Percentiles rank a stretch among this genome's conserved stretches.
These are phyloP conservation scores for Agapanthus africanus DNA, from an alignment of 106 monocot species.

Conservation along the genomic window DNA sequence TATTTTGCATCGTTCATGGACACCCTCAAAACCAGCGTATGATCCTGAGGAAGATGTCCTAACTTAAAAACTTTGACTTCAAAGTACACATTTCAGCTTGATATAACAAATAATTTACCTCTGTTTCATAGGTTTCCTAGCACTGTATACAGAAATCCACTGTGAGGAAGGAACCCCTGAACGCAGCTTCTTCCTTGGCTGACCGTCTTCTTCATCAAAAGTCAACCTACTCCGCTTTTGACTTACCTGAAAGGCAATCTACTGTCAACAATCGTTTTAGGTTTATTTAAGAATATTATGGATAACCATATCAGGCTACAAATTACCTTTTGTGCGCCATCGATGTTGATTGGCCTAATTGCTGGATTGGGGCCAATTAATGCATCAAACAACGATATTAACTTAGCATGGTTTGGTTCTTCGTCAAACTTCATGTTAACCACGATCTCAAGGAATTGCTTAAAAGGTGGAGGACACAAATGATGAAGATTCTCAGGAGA, in stretches of 20 bases:
- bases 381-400: constrained; percentile 63
- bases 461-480: constrained; percentile 69
- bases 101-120: constrained; percentile 26
- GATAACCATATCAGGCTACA: neutral
- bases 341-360: constrained; percentile 60
- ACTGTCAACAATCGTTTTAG: neutral
- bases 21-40: too few relatives aligned
- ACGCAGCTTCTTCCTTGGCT: constrained; percentile 62
- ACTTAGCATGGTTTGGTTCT: constrained; percentile 72
- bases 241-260: constrained; percentile 58
- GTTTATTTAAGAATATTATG: neutral
- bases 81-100: too few relatives aligned
- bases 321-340: constrained; percentile 72
- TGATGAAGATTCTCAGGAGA: constrained; percentile 61
- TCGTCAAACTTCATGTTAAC: constrained; percentile 84
- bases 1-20: too few relatives aligned
- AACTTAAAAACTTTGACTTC: too few relatives aligned
- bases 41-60: too few relatives aligned
- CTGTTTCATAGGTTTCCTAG: constrained; percentile 78
- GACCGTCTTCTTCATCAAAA: constrained; percentile 65
- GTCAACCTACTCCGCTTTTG: constrained; percentile 69
- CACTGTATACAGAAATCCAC: constrained; percentile 90
- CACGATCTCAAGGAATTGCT: constrained; percentile 62
- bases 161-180: constrained; percentile 67
- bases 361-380: constrained; percentile 61